Evolutionary conservation across 1,284 basidiomycete species (phyloP).

Genomic region (Fomitiporia mediterranea): DNA sequence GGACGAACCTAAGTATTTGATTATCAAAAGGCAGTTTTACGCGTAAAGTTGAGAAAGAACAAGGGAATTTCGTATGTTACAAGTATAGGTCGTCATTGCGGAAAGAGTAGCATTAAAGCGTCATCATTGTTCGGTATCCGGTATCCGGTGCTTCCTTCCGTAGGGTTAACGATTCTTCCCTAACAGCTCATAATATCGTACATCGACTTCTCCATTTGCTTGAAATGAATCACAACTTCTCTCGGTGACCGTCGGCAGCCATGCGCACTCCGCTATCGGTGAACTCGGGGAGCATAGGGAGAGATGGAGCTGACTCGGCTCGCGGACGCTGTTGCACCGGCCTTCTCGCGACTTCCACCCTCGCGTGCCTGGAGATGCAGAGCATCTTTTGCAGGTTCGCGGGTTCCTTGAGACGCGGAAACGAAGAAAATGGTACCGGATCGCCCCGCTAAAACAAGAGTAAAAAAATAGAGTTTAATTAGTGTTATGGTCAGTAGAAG

Average conservation of each 20-base stretch:
- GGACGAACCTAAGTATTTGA: background rate
- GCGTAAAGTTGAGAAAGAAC: background rate
- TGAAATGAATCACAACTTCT: background rate
- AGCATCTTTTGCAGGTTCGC: constrained; percentile 17
- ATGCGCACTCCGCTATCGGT: background rate
- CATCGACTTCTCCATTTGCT: no score
- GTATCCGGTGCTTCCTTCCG: no score
- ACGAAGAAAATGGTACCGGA: constrained; percentile 25
- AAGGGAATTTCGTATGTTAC: no score
- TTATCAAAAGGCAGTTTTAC: background rate
- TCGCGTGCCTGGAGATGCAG: constrained; percentile 4
- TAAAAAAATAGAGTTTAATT: constrained; percentile 8
- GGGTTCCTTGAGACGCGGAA: constrained; percentile 23
- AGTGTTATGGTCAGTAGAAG: constrained; percentile 8
- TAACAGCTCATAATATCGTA: no score
- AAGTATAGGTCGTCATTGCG: no score
- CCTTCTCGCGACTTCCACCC: background rate
- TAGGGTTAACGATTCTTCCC: no score
- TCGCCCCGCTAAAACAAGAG: constrained; percentile 32
- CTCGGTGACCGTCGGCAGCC: background rate
- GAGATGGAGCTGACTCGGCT: background rate
- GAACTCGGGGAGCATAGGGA: background rate
- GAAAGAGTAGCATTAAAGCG: no score
- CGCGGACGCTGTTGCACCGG: background rate
- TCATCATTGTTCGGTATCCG: no score